Evolutionary conservation across 2,329 filamentous ascomycete genomes (phyloP).

Genomic region (Fusarium liriodendri): DNA sequence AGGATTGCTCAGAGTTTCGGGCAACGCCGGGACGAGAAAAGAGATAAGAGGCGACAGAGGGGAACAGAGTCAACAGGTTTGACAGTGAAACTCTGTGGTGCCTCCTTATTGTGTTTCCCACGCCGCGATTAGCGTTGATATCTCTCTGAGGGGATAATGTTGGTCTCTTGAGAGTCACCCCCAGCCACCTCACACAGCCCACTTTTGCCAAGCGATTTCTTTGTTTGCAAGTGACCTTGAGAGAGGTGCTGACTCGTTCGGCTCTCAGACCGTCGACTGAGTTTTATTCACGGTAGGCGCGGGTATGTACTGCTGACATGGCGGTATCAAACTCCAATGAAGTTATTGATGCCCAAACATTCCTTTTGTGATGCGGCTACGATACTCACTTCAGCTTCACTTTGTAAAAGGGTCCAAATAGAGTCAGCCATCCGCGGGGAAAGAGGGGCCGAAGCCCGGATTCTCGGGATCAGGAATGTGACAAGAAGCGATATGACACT

Average conservation of each 20-base stretch:
- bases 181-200: background rate
- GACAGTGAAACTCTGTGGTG: background rate
- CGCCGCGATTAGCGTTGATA: background rate
- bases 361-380: background rate
- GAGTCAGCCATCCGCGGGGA: constrained; percentile 18
- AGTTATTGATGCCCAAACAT: background rate
- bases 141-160: background rate
- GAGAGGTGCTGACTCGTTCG: background rate
- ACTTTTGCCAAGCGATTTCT: background rate
- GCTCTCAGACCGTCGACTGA: background rate
- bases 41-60: constrained; percentile 25
- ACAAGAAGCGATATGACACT: constrained; percentile 13
- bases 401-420: background rate
- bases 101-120: background rate
- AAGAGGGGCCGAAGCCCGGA: constrained; percentile 28
- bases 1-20: constrained; percentile 15
- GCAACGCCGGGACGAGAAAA: constrained; percentile 12
- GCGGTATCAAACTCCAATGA: background rate
- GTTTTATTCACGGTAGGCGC: background rate
- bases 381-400: background rate
- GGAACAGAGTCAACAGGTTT: background rate
- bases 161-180: background rate
- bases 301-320: background rate
- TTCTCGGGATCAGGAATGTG: constrained; percentile 19
- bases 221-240: background rate